Base-by-base conservation (phyloP, 202 grass and related monocot species). In the Digitaria exilis region DNA sequence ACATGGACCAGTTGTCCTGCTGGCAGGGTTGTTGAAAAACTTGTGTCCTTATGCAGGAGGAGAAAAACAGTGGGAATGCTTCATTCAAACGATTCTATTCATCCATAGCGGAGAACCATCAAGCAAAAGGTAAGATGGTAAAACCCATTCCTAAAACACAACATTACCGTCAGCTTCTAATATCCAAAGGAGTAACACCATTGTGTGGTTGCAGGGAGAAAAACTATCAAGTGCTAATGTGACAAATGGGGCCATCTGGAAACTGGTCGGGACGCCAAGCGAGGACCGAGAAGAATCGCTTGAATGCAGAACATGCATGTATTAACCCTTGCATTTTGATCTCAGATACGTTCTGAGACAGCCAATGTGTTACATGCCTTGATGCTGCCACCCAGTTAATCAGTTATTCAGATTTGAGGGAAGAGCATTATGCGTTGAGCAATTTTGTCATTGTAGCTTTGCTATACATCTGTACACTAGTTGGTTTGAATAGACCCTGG, bases 81-180 rank as follows among this genome's bases (percentile, higher is more conserved):
- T 87, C 86, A 26, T 91, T 94, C 59, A 84, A 87, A 44, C 84
- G 84, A 17, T 94, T 80, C 58, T 92, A 92, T 45, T 73, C 79
- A 29, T 85, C 78, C 6, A 7, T 87, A 5, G 65, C 68, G 50
- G 85, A 92, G 63, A 87, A 80, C 16, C 44, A 29, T 41, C 68
- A 77, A 64, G 51, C 24, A 18, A 77, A 41, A 92, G 80, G 87
- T 92, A 80, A 39, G n/a, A 55, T 60, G 10, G 72, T 82, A 65
- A 35, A 4, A 34, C 16, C 62, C 30, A 19, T 61, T 5, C 63
- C 51, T 56, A 24, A 50, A 39, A 24, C 43, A 69, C 18, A 79
- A 24, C 10, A 2, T 19, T 54, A 3, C 35, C 18, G 6, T 9
- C 28, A n/a, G 26, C 0, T 66, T 67, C 17, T 59, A 63, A 28